These are phyloP conservation scores for Starmerella vaccinii DNA, from an alignment of 805 yeast genomes.

Conservation along the genomic window DNA sequence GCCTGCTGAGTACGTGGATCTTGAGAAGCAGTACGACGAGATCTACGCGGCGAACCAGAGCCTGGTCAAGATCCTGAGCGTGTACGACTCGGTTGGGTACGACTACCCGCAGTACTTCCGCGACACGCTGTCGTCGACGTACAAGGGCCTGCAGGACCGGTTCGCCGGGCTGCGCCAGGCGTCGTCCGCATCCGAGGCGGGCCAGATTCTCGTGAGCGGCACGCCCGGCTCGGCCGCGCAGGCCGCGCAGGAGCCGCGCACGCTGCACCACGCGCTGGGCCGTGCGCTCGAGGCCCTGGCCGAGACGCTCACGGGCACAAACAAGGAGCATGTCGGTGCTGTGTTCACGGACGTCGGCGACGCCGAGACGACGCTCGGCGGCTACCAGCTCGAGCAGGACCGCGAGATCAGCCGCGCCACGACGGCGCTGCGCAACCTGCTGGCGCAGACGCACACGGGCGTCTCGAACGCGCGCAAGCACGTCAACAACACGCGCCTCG, in stretches of 20 bases:
- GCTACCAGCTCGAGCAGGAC: constrained; percentile 75
- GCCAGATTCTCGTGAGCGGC: constrained; percentile 44
- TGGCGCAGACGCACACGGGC: constrained; percentile 49
- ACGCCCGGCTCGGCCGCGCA: constrained; percentile 32
- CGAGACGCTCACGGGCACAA: constrained; percentile 33
- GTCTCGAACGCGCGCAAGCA: constrained; percentile 59
- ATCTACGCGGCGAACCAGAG: constrained; percentile 57
- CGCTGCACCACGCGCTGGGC: constrained; percentile 70
- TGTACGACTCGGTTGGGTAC: constrained; percentile 65
- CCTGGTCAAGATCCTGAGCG: constrained; percentile 43
- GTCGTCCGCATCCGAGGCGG: constrained; percentile 71
- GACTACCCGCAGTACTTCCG: constrained; percentile 70
- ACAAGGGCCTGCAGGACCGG: constrained; percentile 53
- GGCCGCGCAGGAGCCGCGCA: constrained; percentile 59
- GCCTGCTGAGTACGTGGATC: constrained; percentile 68
- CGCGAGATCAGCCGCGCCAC: constrained; percentile 63
- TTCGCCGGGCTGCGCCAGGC: constrained; percentile 62
- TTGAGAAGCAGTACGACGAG: constrained; percentile 65
- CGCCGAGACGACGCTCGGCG: constrained; percentile 65
- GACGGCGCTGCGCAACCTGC: constrained; percentile 50
- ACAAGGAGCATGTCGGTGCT: constrained; percentile 45
- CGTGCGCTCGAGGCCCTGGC: constrained; percentile 43
- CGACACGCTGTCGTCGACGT: constrained; percentile 66
- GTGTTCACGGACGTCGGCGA: constrained; percentile 59
- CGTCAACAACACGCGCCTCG: constrained; percentile 68